Percentiles rank a stretch among this genome's conserved stretches.
Conservation (phyloP, 805 yeast species). For the Nakazawaea pomicola region DNA sequence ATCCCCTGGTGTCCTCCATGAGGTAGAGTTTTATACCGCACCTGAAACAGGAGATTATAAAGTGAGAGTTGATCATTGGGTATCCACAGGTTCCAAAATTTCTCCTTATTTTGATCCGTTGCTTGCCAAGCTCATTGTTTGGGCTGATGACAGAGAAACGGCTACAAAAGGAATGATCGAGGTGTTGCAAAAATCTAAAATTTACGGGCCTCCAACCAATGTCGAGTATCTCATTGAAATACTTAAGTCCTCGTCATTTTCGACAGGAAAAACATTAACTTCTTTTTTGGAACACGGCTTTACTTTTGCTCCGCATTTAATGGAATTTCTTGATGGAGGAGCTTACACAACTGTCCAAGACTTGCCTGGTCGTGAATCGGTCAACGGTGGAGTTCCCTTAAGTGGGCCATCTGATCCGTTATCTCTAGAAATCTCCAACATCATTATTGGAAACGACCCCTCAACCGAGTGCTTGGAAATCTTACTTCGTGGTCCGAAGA, state of each 20-base stretch:
- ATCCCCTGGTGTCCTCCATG: conserved; percentile 23
- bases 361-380: conserved; percentile 28
- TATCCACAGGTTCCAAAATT: conserved; percentile 21
- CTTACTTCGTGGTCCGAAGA: conserved; percentile 22
- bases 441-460: conserved; percentile 21
- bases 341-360: conserved; percentile 53
- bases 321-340: conserved; percentile 31
- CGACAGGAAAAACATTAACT: conserved; percentile 19
- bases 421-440: conserved; percentile 23
- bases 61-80: conserved; percentile 24
- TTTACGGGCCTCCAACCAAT: conserved; percentile 25
- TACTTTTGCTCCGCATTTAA: conserved; percentile 18
- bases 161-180: conserved; percentile 20
- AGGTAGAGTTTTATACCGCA: conserved; percentile 17
- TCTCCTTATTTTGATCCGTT: conserved; percentile 28
- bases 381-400: conserved; percentile 23
- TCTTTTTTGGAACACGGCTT: conserved; percentile 17
- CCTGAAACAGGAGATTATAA: conserved; percentile 1
- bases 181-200: conserved; percentile 15
- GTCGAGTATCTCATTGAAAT: conserved; percentile 21
- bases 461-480: conserved; percentile 21
- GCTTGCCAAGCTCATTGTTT: conserved; percentile 24
- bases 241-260: conserved; percentile 15
- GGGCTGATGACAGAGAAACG: conserved; percentile 18
- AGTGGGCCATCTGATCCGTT: conserved; percentile 24